phyloP scores from a whole-genome alignment of 78 protist species.

The Cavenderia fasciculata region DNA sequence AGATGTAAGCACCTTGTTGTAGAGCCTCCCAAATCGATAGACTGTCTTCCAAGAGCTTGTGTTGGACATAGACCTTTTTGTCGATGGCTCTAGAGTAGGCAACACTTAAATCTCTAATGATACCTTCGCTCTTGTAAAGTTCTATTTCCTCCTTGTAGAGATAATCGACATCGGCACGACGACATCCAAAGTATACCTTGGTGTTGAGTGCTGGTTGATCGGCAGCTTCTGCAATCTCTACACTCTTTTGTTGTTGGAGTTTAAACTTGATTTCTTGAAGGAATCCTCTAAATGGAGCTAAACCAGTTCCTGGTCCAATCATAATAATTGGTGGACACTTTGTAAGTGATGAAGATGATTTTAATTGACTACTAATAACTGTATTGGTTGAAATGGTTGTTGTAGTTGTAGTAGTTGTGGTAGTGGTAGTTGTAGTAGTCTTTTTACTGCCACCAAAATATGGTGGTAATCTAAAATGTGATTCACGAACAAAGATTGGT shows the following conservation, averaged over 20 bases:
- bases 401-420: not conserved
- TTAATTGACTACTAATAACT: no score
- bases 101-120: slow-evolving; percentile 19
- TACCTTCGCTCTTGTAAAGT: slow-evolving; percentile 34
- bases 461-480: slow-evolving; percentile 91
- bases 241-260: not conserved
- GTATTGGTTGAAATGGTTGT: not conserved
- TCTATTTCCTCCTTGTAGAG: slow-evolving; percentile 86
- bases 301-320: slow-evolving; percentile 98
- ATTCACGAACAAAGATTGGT: slow-evolving; percentile 80
- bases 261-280: slow-evolving; percentile 69
- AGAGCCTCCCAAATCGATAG: slow-evolving; percentile 62
- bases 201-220: no score
- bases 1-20: slow-evolving; percentile 61
- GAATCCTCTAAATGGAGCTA: slow-evolving; percentile 97
- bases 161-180: slow-evolving; percentile 85
- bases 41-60: slow-evolving; percentile 62
- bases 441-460: no score
- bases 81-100: slow-evolving; percentile 78
- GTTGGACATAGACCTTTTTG: slow-evolving; percentile 86
- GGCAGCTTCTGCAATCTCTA: slow-evolving; percentile 25
- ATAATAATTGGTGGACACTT: slow-evolving; percentile 90
- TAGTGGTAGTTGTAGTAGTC: not conserved
- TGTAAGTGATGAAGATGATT: no score
- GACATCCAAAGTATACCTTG: slow-evolving; percentile 93